Evolutionary conservation across 805 yeast species (phyloP), one percentile per base, ranked within the genome.

Genomic region (Yamadazyma paraphyllophila): DNA sequence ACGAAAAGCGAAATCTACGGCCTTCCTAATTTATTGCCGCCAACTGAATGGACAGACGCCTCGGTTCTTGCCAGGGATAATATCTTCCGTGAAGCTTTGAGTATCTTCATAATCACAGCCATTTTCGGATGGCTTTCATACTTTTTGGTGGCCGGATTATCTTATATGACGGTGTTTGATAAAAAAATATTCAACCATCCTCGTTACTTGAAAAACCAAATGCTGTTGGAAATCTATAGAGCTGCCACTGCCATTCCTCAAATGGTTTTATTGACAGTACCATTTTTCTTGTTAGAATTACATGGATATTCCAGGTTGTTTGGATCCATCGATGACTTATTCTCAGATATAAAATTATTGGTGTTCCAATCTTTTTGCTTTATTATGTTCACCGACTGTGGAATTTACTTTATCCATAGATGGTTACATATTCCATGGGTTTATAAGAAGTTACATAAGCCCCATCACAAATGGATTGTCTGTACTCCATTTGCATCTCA

Each of bases 401-500:
- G 92, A 46, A 90, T 94, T 59, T 94, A 94, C 65, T 75, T 86
- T 60, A 85, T 90, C 56, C 99, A 94, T 71, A 82, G 98, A 63
- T 80, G 88, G 79, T 77, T 94, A 60, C 99, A 94, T 66, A 89
- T 94, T 88, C 97, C 97, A 16, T 56, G 75, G 13, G 84, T 94
- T 34, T 94, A 94, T 80, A 91, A 85, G 73, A 65, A 59, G 20
- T 72, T 94, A 51, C 99, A 94, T 74, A 94, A 94, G 72, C 97
- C 97, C 10, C 99, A 94, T 68, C 99, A 94, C 78, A 94, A 94
- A 71, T 94, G 99, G 99, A 82, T 94, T 56, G 97, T 94, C 34
- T 92, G 98, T 50, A 92, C 99, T 8, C 99, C 99, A 36, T 94
- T 85, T 70, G 99, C 99, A 0, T 88, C 96, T 7, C 97, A 91